Evolutionary conservation across 306 rosid genomes (phyloP).

Genomic region (Casuarina equisetifolia): DNA sequence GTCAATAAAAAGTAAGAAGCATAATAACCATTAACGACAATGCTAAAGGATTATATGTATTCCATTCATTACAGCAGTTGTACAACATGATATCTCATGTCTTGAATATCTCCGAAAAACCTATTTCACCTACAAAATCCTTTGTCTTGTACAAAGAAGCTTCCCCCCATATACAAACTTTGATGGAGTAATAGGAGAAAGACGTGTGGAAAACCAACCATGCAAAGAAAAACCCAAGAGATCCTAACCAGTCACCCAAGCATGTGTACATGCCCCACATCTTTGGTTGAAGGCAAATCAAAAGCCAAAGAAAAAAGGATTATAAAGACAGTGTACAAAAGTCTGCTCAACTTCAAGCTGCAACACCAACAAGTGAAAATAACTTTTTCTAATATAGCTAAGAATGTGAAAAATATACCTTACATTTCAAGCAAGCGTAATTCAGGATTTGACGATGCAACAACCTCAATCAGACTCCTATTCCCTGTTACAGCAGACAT

Average conservation of each 20-base stretch:
- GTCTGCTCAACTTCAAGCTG: not conserved
- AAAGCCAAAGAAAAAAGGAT: not conserved
- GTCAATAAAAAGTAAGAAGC: not conserved
- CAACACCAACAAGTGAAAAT: not conserved
- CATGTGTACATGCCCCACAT: not conserved
- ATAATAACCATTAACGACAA: not conserved
- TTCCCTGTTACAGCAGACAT: slow-evolving; percentile 32
- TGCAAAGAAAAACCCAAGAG: too few species aligned
- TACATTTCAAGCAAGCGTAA: slow-evolving; percentile 62
- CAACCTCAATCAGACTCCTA: slow-evolving; percentile 35
- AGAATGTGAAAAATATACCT: slow-evolving; percentile 37
- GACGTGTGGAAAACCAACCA: too few species aligned
- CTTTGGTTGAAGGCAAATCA: not conserved
- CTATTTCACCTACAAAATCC: not conserved
- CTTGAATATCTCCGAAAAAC: not conserved
- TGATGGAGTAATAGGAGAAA: not conserved
- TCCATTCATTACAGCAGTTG: not conserved
- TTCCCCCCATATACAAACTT: not conserved
- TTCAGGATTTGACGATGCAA: slow-evolving; percentile 47
- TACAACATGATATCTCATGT: not conserved
- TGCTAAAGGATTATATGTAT: not conserved
- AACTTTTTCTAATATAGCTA: not conserved
- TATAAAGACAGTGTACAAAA: not conserved
- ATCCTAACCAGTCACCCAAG: not conserved
- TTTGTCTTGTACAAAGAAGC: not conserved